A percentile compares a stretch with the other conserved stretches of the same genome.
Evolutionary conservation across 1,139 yeast genomes (phyloP).

Genomic region (Sugiyamaella castrensis): DNA sequence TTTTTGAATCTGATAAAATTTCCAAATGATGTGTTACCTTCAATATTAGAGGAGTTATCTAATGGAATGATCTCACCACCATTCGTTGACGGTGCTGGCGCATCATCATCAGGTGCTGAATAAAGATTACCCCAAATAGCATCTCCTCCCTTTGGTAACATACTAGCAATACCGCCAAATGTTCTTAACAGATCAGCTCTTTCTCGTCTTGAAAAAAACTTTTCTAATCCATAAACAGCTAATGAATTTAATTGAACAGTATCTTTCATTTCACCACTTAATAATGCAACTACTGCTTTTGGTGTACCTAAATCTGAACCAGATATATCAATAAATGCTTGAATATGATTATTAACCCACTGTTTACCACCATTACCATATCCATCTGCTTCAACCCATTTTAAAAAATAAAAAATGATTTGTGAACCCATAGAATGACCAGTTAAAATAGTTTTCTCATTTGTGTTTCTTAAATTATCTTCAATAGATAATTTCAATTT

Average conservation of each 20-base stretch:
- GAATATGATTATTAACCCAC: slow-evolving; percentile 86
- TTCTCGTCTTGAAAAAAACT: slow-evolving; percentile 85
- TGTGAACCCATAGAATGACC: slow-evolving; percentile 99
- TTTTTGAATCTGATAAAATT: slow-evolving; percentile 67
- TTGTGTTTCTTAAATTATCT: slow-evolving; percentile 46
- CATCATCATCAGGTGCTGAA: slow-evolving; percentile 54
- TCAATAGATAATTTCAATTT: slow-evolving; percentile 74
- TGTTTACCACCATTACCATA: slow-evolving; percentile 84
- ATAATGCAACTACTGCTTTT: slow-evolving; percentile 81
- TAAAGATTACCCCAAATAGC: slow-evolving; percentile 73
- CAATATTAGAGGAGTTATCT: slow-evolving; percentile 23
- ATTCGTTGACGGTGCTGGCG: slow-evolving; percentile 14
- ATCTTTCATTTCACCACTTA: slow-evolving; percentile 97
- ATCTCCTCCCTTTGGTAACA: slow-evolving; percentile 95
- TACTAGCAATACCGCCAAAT: slow-evolving; percentile 92
- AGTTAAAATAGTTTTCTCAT: slow-evolving; percentile 71
- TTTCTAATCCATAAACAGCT: slow-evolving; percentile 92
- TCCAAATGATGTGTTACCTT: slow-evolving; percentile 58
- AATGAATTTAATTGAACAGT: slow-evolving; percentile 89
- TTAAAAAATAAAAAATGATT: slow-evolving; percentile 77
- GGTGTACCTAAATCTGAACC: slow-evolving; percentile 93
- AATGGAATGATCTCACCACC: slow-evolving; percentile 2
- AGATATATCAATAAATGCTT: slow-evolving; percentile 77
- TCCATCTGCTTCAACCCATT: slow-evolving; percentile 95
- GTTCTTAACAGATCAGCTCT: slow-evolving; percentile 79